phyloP scores from a whole-genome alignment of 495 filamentous ascomycete species.

The Penicillium nucicola region DNA sequence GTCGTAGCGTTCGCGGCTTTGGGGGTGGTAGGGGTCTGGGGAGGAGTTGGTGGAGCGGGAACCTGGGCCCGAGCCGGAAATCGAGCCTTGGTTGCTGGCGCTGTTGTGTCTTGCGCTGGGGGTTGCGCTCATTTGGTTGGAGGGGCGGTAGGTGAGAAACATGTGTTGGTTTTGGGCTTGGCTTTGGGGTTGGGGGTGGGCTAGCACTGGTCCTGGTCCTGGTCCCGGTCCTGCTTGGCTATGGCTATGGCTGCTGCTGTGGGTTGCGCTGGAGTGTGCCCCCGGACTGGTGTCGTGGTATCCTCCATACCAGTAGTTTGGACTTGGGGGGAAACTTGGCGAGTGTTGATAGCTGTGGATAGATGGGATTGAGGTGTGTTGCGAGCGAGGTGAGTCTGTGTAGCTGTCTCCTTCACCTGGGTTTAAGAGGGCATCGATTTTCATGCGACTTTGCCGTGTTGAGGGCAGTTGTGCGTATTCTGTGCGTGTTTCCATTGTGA shows the following conservation, averaged over 20 bases:
- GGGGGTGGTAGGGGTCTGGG: constrained; percentile 31
- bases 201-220: neutral
- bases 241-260: constrained; percentile 10
- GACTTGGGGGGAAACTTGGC: constrained; percentile 30
- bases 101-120: constrained; percentile 10
- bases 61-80: neutral
- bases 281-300: constrained; percentile 25
- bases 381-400: constrained; percentile 22
- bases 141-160: constrained; percentile 22
- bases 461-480: constrained; percentile 20
- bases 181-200: neutral
- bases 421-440: constrained; percentile 40
- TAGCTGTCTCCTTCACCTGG: constrained; percentile 14
- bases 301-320: constrained; percentile 31
- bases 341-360: constrained; percentile 16
- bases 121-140: neutral
- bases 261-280: constrained; percentile 16
- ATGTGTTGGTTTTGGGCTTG: constrained; percentile 16
- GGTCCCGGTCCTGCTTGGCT: neutral
- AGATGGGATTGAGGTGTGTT: constrained; percentile 15
- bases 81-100: constrained; percentile 2
- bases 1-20: constrained; percentile 36
- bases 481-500: constrained; percentile 18
- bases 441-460: constrained; percentile 36
- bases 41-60: constrained; percentile 30